phyloP scores from a whole-genome alignment of 2,329 filamentous ascomycete species.

The Fusarium irregulare region DNA sequence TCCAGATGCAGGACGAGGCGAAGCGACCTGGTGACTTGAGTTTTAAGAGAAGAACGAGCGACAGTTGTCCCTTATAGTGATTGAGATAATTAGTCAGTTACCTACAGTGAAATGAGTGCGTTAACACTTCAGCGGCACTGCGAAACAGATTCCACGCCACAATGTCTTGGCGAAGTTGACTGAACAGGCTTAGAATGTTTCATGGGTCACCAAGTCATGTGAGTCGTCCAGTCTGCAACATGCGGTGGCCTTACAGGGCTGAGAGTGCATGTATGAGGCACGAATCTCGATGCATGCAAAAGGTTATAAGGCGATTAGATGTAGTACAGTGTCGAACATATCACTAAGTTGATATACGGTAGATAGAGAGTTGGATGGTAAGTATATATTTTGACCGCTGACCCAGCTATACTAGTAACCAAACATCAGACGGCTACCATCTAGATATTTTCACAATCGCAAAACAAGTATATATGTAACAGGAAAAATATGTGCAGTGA shows the following conservation, averaged over 20 bases:
- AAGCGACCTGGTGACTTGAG: too few species aligned
- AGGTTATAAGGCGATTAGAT: background rate
- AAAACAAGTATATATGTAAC: slow-evolving; percentile 22
- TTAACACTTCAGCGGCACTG: background rate
- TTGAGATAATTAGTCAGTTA: background rate
- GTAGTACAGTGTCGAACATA: background rate
- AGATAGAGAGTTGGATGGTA: background rate
- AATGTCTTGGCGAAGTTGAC: background rate
- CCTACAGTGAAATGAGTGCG: background rate
- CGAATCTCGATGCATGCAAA: background rate
- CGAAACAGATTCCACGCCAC: background rate
- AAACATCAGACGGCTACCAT: slow-evolving; percentile 4
- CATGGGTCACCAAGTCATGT: background rate
- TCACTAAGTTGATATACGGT: background rate
- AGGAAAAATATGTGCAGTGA: slow-evolving; percentile 7
- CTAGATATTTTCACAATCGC: slow-evolving; percentile 1
- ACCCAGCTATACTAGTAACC: background rate
- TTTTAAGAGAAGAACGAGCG: background rate
- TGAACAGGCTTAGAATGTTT: background rate
- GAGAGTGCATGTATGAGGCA: background rate
- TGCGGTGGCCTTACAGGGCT: accelerated
- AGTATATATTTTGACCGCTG: slow-evolving; percentile 3
- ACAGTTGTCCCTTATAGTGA: accelerated
- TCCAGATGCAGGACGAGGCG: too few species aligned
- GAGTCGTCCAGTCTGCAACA: background rate